phyloP scores from a whole-genome alignment of 2,329 filamentous ascomycete species.

The Fusarium sp. region DNA sequence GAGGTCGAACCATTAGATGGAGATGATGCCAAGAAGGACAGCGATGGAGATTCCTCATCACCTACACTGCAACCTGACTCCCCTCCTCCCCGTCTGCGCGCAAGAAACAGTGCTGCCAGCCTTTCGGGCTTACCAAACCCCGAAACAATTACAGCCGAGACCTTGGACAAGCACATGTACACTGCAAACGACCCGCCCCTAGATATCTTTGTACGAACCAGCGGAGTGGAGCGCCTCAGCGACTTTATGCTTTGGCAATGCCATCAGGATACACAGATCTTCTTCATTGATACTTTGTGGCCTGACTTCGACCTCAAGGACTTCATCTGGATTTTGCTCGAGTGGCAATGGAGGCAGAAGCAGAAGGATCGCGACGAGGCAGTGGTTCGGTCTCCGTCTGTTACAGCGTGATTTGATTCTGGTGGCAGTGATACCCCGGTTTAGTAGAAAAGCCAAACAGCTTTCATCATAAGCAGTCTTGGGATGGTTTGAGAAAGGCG shows the following conservation, averaged over 20 bases:
- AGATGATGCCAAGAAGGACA: constrained; percentile 51
- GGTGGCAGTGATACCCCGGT: constrained; percentile 35
- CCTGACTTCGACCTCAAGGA: constrained; percentile 95
- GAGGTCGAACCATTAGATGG: constrained; percentile 54
- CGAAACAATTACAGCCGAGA: constrained; percentile 86
- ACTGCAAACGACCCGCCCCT: constrained; percentile 86
- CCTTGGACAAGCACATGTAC: constrained; percentile 86
- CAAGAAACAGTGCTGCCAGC: constrained; percentile 46
- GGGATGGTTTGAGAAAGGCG: constrained; percentile 3
- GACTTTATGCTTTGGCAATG: constrained; percentile 99
- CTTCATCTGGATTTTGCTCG: constrained; percentile 89
- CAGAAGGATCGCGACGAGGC: constrained; percentile 62
- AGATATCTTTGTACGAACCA: constrained; percentile 91
- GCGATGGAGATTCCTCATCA: constrained; percentile 68
- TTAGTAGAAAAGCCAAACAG: constrained; percentile 17
- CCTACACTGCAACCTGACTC: constrained; percentile 67
- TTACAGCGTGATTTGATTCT: constrained; percentile 39
- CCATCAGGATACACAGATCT: constrained; percentile 89
- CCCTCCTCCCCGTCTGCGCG: constrained; percentile 52
- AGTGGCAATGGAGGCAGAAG: constrained; percentile 81
- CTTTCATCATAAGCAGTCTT: constrained; percentile 5
- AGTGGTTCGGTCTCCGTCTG: constrained; percentile 46
- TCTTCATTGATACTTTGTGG: constrained; percentile 93
- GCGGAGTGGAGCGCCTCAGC: constrained; percentile 89
- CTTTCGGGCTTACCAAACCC: constrained; percentile 70